Percentiles rank a stretch among this genome's conserved stretches.
Evolutionary conservation across 805 yeast genomes (phyloP).

Genomic region (Barnettozyma salicaria): DNA sequence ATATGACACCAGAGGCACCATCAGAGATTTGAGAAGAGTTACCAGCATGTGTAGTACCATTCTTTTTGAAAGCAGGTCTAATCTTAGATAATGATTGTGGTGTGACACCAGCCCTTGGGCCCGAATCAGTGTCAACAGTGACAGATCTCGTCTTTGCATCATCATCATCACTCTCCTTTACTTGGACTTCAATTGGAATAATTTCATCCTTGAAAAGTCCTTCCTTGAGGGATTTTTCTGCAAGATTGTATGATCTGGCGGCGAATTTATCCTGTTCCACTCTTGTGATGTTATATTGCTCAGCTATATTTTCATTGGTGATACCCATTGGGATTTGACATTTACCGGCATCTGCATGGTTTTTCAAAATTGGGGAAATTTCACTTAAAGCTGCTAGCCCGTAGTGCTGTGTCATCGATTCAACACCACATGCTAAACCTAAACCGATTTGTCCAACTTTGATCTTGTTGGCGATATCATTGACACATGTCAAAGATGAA

Average conservation of each 20-base stretch:
- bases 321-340: slow-evolving; percentile 95
- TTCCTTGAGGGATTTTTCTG: slow-evolving; percentile 60
- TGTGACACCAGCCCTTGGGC: slow-evolving; percentile 85
- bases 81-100: slow-evolving; percentile 67
- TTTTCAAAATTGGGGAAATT: slow-evolving; percentile 44
- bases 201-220: slow-evolving; percentile 89
- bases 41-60: slow-evolving; percentile 89
- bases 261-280: slow-evolving; percentile 82
- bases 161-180: slow-evolving; percentile 54
- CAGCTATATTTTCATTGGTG: slow-evolving; percentile 88
- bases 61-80: slow-evolving; percentile 78
- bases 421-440: slow-evolving; percentile 91
- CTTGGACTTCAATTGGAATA: slow-evolving; percentile 64
- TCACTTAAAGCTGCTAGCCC: slow-evolving; percentile 72
- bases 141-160: slow-evolving; percentile 30
- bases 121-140: slow-evolving; percentile 69
- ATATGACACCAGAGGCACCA: slow-evolving; percentile 87
- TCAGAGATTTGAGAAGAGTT: slow-evolving; percentile 95
- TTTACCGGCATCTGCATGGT: slow-evolving; percentile 47
- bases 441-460: slow-evolving; percentile 81
- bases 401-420: slow-evolving; percentile 86
- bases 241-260: slow-evolving; percentile 79
- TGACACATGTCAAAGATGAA: slow-evolving; percentile 85
- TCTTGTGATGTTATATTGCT: slow-evolving; percentile 58
- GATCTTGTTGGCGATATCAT: slow-evolving; percentile 86